Base-by-base conservation (phyloP, 2,329 filamentous ascomycete genomes). In the Microcyclospora pomicola region DNA sequence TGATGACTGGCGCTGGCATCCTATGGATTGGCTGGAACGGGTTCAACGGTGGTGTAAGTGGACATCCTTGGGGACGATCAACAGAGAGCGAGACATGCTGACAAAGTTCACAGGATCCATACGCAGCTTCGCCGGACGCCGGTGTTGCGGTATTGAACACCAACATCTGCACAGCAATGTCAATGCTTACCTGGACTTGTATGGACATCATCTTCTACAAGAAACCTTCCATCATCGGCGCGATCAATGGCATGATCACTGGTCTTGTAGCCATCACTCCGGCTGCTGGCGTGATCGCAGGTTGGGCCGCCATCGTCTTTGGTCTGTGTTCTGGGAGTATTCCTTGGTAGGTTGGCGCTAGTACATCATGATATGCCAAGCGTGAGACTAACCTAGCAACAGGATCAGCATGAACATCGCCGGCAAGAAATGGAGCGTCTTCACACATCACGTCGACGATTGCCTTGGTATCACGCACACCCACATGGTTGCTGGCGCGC, bases 391-490 rank as follows among this genome's bases (percentile, higher is more conserved):
- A 24, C 19, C 19, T 24, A n/a, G n/a, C 19, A 24, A 24, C 19
- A 24, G 19, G 19, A 39, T 67, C 10, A 61, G 59, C 15, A 68
- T 70, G 65, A 69, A 69, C 51, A 52, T 68, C 15, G 45, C 64
- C 6, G 64, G 62, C 37, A 65, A 63, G 47, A 60, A 59, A 39
- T 49, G 53, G 38, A 71, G 71, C 45, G 75, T 77, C 55, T 77
- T 79, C 69, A 51, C 43, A 5, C 69, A 71, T 49, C 61, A 64
- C 45, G 63, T 67, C 42, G 70, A 75, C 50, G 71, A 77, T 49
- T 60, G 67, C 9, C 62, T 73, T 31, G 68, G 65, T 41, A 59
- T 66, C 29, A 61, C 65, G 37, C 62, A 70, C 50, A 70, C 66
- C 1, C 66, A 70, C 50, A 59, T 63, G 48, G 60, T 70, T 2